Conservation (phyloP, 768 basidiomycete species). For the Artomyces pyxidatus region DNA sequence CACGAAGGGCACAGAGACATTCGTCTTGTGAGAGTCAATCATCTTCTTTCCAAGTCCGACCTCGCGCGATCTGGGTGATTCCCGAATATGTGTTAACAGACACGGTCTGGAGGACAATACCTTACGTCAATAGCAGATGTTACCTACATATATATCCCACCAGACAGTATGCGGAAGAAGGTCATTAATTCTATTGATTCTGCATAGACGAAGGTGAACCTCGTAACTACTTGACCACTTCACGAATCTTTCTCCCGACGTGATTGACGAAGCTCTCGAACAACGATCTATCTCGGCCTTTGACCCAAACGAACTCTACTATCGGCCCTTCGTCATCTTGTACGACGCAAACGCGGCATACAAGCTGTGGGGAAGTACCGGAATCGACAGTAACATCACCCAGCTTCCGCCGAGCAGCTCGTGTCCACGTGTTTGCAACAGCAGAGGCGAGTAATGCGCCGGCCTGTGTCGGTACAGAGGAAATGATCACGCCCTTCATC, state of each 20-base stretch:
- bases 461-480: slow-evolving; percentile 1
- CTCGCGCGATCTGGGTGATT: too few species aligned
- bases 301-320: slow-evolving; percentile 54
- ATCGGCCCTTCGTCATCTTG: slow-evolving; percentile 3
- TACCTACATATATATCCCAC: too few species aligned
- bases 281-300: slow-evolving; percentile 45
- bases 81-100: too few species aligned
- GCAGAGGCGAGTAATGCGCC: slow-evolving; percentile 5
- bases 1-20: slow-evolving; percentile 37
- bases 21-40: slow-evolving; percentile 30
- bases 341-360: slow-evolving; percentile 21
- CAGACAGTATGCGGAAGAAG: too few species aligned
- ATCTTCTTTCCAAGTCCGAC: too few species aligned
- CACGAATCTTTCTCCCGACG: slow-evolving; percentile 41
- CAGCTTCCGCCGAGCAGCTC: slow-evolving; percentile 47
- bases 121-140: too few species aligned
- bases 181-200: too few species aligned
- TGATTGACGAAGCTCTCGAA: slow-evolving; percentile 68
- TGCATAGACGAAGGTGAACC: too few species aligned
- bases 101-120: too few species aligned
- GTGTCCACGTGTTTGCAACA: slow-evolving; percentile 55
- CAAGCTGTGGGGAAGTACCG: background rate
- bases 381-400: slow-evolving; percentile 2
- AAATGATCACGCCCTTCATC: slow-evolving; percentile 23
- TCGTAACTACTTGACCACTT: too few species aligned